A percentile compares a stretch with the other conserved stretches of the same genome.
Evolutionary conservation across 2,329 filamentous ascomycete species (phyloP).

Genomic region (Bipolaris zeicola): DNA sequence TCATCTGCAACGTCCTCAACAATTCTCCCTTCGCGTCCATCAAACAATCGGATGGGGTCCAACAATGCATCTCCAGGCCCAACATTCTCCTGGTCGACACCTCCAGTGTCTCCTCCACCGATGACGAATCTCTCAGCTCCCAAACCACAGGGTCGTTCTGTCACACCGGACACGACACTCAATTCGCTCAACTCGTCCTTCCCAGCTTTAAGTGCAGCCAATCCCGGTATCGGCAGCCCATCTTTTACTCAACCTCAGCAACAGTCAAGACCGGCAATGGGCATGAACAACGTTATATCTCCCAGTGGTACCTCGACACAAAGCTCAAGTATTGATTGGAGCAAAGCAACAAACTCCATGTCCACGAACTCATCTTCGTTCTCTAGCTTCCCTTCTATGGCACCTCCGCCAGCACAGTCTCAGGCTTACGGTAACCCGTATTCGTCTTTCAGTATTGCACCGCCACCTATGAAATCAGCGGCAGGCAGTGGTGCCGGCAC

Average conservation of each 20-base stretch:
- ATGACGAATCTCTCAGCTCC: slow-evolving; percentile 31
- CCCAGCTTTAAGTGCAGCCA: slow-evolving; percentile 43
- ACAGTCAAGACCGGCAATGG: slow-evolving; percentile 41
- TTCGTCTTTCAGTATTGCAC: slow-evolving; percentile 47
- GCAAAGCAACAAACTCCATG: slow-evolving; percentile 29
- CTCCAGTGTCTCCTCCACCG: slow-evolving; percentile 45
- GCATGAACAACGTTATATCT: slow-evolving; percentile 41
- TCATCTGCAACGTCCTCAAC: slow-evolving; percentile 40
- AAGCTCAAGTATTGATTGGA: slow-evolving; percentile 38
- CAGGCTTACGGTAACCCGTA: slow-evolving; percentile 37
- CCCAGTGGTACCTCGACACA: slow-evolving; percentile 22
- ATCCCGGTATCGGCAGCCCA: slow-evolving; percentile 41
- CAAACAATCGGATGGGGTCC: slow-evolving; percentile 32
- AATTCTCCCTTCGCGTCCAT: slow-evolving; percentile 39
- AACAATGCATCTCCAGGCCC: slow-evolving; percentile 43
- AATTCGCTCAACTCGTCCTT: slow-evolving; percentile 47
- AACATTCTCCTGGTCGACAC: slow-evolving; percentile 55
- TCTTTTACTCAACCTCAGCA: slow-evolving; percentile 49
- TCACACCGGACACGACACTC: slow-evolving; percentile 59
- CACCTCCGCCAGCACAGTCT: slow-evolving; percentile 47
- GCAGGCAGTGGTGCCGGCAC: slow-evolving; percentile 13
- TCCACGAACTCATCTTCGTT: slow-evolving; percentile 20
- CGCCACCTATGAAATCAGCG: slow-evolving; percentile 36
- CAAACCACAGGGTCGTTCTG: slow-evolving; percentile 49
- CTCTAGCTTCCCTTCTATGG: slow-evolving; percentile 60